Percentiles rank a stretch among this genome's conserved stretches.
These are phyloP conservation scores for Parastagonospora nodorum DNA, from an alignment of 2,329 filamentous ascomycete species.

Conservation along the genomic window DNA sequence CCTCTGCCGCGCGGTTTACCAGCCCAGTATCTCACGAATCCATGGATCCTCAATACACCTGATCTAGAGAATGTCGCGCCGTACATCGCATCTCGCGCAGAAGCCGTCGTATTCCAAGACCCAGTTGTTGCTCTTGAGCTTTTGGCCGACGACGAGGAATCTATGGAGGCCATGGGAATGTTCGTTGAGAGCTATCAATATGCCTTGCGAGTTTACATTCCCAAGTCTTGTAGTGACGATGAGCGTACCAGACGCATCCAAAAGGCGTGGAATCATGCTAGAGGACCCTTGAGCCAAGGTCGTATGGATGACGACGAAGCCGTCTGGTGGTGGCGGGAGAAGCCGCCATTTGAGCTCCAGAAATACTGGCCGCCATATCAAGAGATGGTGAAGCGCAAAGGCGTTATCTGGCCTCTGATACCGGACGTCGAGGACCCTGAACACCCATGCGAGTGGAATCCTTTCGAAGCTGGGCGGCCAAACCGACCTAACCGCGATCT, in stretches of 20 bases:
- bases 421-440: conserved; percentile 20
- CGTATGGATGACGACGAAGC: conserved; percentile 39
- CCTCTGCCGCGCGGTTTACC: conserved; percentile 42
- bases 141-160: conserved; percentile 29
- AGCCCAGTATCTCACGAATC: conserved; percentile 35
- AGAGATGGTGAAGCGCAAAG: not conserved
- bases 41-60: conserved; percentile 10
- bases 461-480: conserved; percentile 11
- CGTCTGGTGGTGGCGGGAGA: conserved; percentile 30
- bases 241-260: conserved; percentile 20
- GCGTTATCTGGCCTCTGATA: conserved; percentile 16
- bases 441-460: conserved; percentile 33
- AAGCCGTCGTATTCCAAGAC: conserved; percentile 24
- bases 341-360: not conserved
- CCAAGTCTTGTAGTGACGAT: conserved; percentile 3
- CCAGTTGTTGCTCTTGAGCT: conserved; percentile 19
- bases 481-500: conserved; percentile 15
- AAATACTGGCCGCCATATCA: not conserved
- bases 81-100: conserved; percentile 31
- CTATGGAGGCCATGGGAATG: conserved; percentile 29
- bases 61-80: conserved; percentile 21
- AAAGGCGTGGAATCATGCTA: conserved; percentile 36
- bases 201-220: conserved; percentile 34
- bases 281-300: conserved; percentile 26
- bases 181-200: conserved; percentile 42